Base-by-base conservation (phyloP, 2,329 filamentous ascomycete genomes). In the Neofusicoccum laricinum region DNA sequence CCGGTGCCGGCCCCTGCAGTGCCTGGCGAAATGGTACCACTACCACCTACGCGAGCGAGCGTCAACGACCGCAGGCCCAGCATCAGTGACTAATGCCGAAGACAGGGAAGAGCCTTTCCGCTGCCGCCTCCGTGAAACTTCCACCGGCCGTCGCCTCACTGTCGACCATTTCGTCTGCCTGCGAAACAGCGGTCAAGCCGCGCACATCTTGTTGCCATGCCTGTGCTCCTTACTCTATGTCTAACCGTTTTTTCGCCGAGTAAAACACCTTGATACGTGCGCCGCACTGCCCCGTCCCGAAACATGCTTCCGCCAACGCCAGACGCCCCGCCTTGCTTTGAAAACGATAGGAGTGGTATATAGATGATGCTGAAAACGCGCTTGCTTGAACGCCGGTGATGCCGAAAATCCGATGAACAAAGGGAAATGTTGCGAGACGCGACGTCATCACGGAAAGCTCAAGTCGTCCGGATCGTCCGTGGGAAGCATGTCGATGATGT, bases 401-500 rank as follows among this genome's bases (percentile, higher is more conserved):
- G 58, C 58, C 43, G 12, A 32, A 30, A 17, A 19, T 30, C 14
- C 3, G 15, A n/a, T 48, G 10, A 48, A 34, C 6, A 46, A 48
- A 38, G n/a, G 12, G 12, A 12, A 17, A 48, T 46, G 11, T 40
- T 34, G 30, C 10, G 17, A 21, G 21, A 17, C 15, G 36, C 4
- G 19, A 17, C 2, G 57, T 30, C 19, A 19, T 34, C 32, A 63
- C 25, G 48, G 38, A 14, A 38, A 63, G 61, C n/a, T 46, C 25
- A 77, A 71, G 19, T 74, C 75, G 41, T 78, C 75, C n/a, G 75
- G 75, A 43, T 78, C 78, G 51, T 79, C 77, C 0, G 75, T 73
- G 19, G 79, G 75, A 64, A 80, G 71, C 64, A 76, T 70, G 41
- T 77, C 73, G 65, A 82, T 76, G 8, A 82, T 78, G 57, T 86